Evolutionary conservation across 768 basidiomycete genomes (phyloP).

Genomic region (Pleurotus sapidus): DNA sequence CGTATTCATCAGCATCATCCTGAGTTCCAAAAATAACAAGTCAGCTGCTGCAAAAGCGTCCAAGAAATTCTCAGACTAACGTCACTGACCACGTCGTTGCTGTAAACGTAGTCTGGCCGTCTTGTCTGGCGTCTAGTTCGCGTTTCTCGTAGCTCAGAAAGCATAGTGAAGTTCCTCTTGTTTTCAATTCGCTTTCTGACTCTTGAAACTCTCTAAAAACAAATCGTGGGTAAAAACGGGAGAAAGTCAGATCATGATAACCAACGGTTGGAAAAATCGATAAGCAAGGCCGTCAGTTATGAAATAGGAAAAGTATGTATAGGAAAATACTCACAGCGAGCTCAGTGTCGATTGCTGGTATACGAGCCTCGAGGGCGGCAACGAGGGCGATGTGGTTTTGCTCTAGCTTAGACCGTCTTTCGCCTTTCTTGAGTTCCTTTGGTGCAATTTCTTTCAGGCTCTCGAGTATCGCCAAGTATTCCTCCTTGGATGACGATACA

Average conservation of each 20-base stretch:
- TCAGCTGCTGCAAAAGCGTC: slow-evolving; percentile 18
- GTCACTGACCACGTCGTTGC: slow-evolving; percentile 62
- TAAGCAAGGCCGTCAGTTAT: slow-evolving; percentile 1
- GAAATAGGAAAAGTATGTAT: slow-evolving; percentile 9
- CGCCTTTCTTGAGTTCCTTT: slow-evolving; percentile 38
- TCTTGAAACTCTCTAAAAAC: slow-evolving; percentile 64
- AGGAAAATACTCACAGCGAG: slow-evolving; percentile 53
- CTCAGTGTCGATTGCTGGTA: slow-evolving; percentile 68
- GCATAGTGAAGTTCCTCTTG: slow-evolving; percentile 58
- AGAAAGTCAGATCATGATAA: slow-evolving; percentile 1
- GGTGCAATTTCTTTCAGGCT: slow-evolving; percentile 53
- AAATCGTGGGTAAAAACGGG: slow-evolving; percentile 13
- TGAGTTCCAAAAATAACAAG: slow-evolving; percentile 30
- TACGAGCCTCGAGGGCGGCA: slow-evolving; percentile 56
- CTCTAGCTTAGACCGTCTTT: slow-evolving; percentile 56
- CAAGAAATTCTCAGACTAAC: slow-evolving; percentile 34
- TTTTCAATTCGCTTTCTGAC: slow-evolving; percentile 71
- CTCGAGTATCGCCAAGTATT: slow-evolving; percentile 66
- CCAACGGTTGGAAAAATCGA: slow-evolving; percentile 5
- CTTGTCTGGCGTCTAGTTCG: slow-evolving; percentile 72
- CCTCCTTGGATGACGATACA: slow-evolving; percentile 67
- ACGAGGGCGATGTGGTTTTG: slow-evolving; percentile 61
- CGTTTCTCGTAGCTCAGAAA: slow-evolving; percentile 77
- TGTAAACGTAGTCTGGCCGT: slow-evolving; percentile 81
- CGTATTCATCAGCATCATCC: slow-evolving; percentile 69